phyloP scores from a whole-genome alignment of 2,329 filamentous ascomycete species.

The Setomelanomma holmii region DNA sequence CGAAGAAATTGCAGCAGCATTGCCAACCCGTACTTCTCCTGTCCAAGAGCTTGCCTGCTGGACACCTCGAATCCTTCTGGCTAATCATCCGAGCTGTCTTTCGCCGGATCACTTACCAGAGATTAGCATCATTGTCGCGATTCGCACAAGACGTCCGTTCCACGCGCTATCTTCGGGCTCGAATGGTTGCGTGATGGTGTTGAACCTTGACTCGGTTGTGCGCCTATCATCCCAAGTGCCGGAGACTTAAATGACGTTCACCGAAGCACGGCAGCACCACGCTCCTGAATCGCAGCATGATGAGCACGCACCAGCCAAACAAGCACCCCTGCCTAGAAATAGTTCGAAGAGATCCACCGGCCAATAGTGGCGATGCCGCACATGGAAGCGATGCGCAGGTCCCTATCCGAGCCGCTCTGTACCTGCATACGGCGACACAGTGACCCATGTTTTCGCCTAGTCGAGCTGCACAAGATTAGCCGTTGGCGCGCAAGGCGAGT shows the following conservation, averaged over 20 bases:
- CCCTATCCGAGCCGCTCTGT: constrained; percentile 21
- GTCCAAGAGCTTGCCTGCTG: not conserved
- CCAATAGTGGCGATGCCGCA: constrained; percentile 22
- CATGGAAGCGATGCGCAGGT: constrained; percentile 14
- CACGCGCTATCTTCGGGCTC: not conserved
- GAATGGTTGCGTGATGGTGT: constrained; percentile 1
- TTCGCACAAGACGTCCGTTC: not conserved
- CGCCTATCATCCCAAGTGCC: not conserved
- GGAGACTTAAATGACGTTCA: constrained; percentile 12
- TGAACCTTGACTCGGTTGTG: not conserved
- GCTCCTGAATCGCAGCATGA: not conserved
- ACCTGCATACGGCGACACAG: constrained; percentile 29
- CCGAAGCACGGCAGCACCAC: constrained; percentile 9
- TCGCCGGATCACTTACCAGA: not conserved
- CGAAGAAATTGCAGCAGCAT: not conserved
- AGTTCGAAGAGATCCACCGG: constrained; percentile 13
- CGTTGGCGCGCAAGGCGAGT: constrained; percentile 16
- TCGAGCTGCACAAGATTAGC: constrained; percentile 23
- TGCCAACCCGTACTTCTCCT: not conserved
- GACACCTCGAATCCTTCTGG: constrained; percentile 3
- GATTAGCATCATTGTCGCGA: no score
- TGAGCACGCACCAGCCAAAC: constrained; percentile 16
- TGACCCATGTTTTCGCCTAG: constrained; percentile 22
- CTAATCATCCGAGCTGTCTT: not conserved
- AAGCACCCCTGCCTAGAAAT: constrained; percentile 18